Conservation (phyloP, 108 stramenopile species). For the Cyclotella kingstonii region DNA sequence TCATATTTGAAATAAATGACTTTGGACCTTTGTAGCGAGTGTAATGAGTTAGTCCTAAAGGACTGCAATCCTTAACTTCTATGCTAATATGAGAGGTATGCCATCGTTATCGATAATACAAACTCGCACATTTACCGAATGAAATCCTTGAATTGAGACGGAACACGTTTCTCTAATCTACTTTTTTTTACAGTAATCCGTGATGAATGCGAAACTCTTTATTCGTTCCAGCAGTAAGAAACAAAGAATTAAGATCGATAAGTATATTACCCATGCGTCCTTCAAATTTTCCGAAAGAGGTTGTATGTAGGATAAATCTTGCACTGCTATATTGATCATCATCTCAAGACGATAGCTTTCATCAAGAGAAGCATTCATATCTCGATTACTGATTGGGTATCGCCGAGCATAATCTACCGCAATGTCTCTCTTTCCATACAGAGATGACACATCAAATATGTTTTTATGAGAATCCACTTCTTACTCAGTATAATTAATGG, state of each 20-base stretch:
- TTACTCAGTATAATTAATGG: conserved; percentile 15
- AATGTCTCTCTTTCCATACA: conserved; percentile 13
- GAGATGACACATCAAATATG: conserved; percentile 3
- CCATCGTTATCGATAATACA: too few species aligned
- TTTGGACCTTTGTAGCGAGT: too few species aligned
- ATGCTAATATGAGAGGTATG: too few species aligned
- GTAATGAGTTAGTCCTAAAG: too few species aligned
- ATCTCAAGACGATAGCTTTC: conserved; percentile 17
- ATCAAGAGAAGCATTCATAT: not conserved
- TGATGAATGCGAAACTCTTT: conserved; percentile 13
- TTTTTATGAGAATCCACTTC: conserved; percentile 9
- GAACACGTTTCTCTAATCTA: too few species aligned
- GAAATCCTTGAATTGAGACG: too few species aligned
- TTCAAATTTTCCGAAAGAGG: conserved; percentile 28
- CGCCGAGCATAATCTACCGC: conserved; percentile 25
- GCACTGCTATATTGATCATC: conserved; percentile 24
- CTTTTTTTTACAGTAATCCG: not conserved
- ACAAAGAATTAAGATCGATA: conserved; percentile 20
- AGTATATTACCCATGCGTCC: conserved; percentile 34
- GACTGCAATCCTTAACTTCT: too few species aligned
- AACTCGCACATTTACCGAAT: too few species aligned
- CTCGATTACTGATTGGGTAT: conserved; percentile 19
- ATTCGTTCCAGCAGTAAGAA: conserved; percentile 23
- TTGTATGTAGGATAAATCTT: conserved; percentile 24
- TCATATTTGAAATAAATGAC: not conserved